Conservation (phyloP, 2,329 filamentous ascomycete genomes). For the Trichoderma koningii region DNA sequence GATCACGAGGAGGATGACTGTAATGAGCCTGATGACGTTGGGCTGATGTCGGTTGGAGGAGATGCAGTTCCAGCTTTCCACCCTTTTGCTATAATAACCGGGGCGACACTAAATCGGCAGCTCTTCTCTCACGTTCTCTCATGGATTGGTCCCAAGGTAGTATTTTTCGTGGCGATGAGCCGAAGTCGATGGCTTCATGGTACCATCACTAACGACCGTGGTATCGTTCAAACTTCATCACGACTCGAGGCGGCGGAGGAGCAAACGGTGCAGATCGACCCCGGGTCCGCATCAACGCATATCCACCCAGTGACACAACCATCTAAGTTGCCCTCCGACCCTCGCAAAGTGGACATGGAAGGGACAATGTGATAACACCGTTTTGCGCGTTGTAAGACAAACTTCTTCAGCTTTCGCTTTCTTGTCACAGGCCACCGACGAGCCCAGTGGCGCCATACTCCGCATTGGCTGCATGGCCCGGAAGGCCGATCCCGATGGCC, state of each 20-base stretch:
- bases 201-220: no score
- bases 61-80: background rate
- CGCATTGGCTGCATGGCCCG: background rate
- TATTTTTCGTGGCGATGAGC: conserved; percentile 4
- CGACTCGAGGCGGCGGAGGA: background rate
- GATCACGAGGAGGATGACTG: conserved; percentile 24
- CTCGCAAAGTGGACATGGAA: no score
- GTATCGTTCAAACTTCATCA: background rate
- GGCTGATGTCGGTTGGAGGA: conserved; percentile 30
- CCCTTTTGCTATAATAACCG: background rate
- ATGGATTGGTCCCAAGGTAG: no score
- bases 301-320: no score
- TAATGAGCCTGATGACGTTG: conserved; percentile 36
- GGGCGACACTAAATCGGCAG: background rate
- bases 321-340: no score
- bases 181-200: background rate
- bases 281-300: no score
- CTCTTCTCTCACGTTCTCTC: background rate
- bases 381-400: background rate
- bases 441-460: conserved; percentile 15
- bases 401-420: conserved; percentile 8
- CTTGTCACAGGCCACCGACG: background rate
- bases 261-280: background rate
- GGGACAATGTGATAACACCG: background rate
- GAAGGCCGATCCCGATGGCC: conserved; percentile 17